Evolutionary conservation across 306 rosid species (phyloP).

Genomic region (Begonia loranthoides): DNA sequence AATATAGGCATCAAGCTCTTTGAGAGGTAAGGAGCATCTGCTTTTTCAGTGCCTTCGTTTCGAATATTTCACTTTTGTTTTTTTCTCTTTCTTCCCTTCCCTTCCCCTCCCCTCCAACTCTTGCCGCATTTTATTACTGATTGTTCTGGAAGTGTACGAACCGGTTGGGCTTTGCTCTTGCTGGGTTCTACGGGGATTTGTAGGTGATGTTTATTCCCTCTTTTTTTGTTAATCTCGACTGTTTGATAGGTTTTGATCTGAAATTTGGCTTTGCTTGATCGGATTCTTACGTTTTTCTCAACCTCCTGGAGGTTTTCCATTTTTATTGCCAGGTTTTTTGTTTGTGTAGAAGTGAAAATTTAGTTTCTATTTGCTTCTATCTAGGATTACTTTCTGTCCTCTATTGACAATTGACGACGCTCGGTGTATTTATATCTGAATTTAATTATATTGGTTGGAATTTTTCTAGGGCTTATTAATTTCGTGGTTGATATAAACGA

Average conservation of each 20-base stretch:
- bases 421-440: background rate
- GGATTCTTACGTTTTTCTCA: background rate
- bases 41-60: slow-evolving; percentile 12
- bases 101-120: background rate
- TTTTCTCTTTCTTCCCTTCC: background rate
- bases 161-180: slow-evolving; percentile 1
- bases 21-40: slow-evolving; percentile 8
- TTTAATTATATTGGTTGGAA: background rate
- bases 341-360: background rate
- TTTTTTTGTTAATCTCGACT: too few relatives aligned
- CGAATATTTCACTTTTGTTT: slow-evolving; percentile 12
- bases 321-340: slow-evolving; percentile 2
- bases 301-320: background rate
- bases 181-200: slow-evolving; percentile 5
- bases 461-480: background rate
- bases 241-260: slow-evolving; percentile 5
- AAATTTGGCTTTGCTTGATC: background rate
- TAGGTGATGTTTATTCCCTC: background rate
- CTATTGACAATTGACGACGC: background rate
- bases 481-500: background rate
- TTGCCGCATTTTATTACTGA: slow-evolving; percentile 4
- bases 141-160: background rate
- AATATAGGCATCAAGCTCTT: slow-evolving; percentile 3
- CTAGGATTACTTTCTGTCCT: slow-evolving; percentile 1
- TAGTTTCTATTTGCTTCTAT: background rate